These are phyloP conservation scores for Cymbidium sinense DNA, from an alignment of 106 monocot species.

Conservation along the genomic window DNA sequence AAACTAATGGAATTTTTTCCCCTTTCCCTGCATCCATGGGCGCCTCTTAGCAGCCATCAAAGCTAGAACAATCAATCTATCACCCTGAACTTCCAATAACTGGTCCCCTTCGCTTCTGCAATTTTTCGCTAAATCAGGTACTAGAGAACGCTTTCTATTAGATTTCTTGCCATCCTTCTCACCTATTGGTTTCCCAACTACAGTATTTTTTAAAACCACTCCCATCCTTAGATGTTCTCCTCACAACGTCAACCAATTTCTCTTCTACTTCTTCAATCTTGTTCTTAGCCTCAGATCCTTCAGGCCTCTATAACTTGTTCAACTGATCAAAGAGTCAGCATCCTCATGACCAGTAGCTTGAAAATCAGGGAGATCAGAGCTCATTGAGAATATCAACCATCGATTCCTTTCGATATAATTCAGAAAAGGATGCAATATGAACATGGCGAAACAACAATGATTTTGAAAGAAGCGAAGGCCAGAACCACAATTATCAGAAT, in stretches of 20 bases:
- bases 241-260: not conserved
- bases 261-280: not conserved
- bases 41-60: constrained; percentile 3
- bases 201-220: not conserved
- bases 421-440: constrained; percentile 37
- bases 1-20: not conserved
- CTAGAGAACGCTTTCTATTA: constrained; percentile 1
- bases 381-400: constrained; percentile 39
- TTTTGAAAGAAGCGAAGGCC: constrained; percentile 36
- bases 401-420: constrained; percentile 25
- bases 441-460: constrained; percentile 40
- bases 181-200: not conserved
- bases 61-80: constrained; percentile 2
- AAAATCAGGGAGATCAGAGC: constrained; percentile 35
- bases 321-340: not conserved
- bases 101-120: not conserved
- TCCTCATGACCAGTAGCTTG: not conserved
- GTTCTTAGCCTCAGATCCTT: not conserved
- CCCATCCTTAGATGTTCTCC: not conserved
- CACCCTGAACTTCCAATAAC: not conserved
- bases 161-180: not conserved
- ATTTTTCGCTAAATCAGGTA: not conserved
- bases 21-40: constrained; percentile 9
- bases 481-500: constrained; percentile 42
- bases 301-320: not conserved